A percentile compares a stretch with the other conserved stretches of the same genome.
These are phyloP conservation scores for Trichoderma gamsii DNA, from an alignment of 495 filamentous ascomycete genomes.

Conservation along the genomic window DNA sequence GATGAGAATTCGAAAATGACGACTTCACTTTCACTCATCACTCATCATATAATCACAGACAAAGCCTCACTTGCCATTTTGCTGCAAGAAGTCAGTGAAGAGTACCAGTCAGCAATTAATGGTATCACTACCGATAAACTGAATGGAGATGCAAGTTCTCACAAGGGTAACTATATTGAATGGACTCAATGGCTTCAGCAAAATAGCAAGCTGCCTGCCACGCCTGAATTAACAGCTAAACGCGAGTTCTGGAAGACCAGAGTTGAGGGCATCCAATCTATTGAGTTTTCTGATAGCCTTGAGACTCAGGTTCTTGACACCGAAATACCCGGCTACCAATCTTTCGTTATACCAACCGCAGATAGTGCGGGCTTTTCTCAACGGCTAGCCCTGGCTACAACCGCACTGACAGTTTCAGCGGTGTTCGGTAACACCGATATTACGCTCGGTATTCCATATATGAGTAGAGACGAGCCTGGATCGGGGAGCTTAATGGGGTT, in stretches of 20 bases:
- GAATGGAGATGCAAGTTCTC: not conserved
- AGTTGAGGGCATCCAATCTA: not conserved
- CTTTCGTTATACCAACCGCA: not conserved
- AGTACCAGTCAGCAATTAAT: not conserved
- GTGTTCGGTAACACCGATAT: not conserved
- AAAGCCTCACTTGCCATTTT: not conserved
- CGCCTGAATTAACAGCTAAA: not conserved
- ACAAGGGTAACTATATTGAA: not conserved
- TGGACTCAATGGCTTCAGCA: not conserved
- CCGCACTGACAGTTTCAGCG: not conserved
- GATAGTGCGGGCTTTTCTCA: not conserved
- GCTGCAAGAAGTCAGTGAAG: not conserved
- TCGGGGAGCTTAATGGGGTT: not conserved
- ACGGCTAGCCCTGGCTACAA: not conserved
- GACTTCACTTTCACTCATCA: not conserved
- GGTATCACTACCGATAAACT: not conserved
- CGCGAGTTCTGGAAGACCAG: not conserved
- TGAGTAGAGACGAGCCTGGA: not conserved
- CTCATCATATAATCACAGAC: constrained; percentile 4
- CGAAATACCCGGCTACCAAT: not conserved
- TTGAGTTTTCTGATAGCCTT: not conserved
- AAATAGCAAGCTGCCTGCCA: not conserved
- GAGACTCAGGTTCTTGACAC: not conserved
- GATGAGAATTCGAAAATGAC: not conserved
- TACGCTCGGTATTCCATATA: not conserved